Evolutionary conservation across 345 rosid genomes (phyloP), one percentile per base, ranked within the genome.

Genomic region (Schrenkiella parvula): DNA sequence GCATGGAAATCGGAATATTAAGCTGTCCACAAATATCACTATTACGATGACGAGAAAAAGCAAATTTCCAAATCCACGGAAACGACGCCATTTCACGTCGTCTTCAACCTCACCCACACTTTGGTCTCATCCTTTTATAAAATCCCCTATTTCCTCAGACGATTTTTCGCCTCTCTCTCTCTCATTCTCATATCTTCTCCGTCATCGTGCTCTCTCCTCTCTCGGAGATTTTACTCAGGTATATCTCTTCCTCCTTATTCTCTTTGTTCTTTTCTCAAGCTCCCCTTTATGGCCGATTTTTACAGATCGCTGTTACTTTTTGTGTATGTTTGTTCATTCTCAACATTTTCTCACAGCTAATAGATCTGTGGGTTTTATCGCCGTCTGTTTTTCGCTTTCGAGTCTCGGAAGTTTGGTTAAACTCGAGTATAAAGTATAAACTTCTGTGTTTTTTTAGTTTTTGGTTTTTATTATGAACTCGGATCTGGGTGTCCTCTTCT

Each of bases 11-110:
- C 8, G 19, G 53, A 59, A 51, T 67, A 67, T 41, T 46, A 59
- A 68, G 69, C 74, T 75, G 74, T 75, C 74, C 79, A 68, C 79
- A 75, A 68, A 74, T 21, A 67, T 66, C 47, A 75, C 73, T 75
- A 75, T 60, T 60, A 68, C 34, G 74, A 75, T 69, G 64, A 69
- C 74, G 55, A 74, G 6, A 59, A 50, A 58, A 66, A 28, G 73
- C 28, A 73, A 48, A 18, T 53, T 41, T 64, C 21, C 37, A n/a
- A 34, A 6, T 8, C 1, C 3, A 37, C 19, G 0, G 5, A 80
- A 71, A 73, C 84, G 86, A 34, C 80, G 10, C 28, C 84, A 71
- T 63, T 61, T 61, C 19, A 15, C 0, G 69, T 68, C 11, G 74
- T 75, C 79, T 60, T 75, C 74, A 59, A 75, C 74, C 74, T 59